Base-by-base conservation (phyloP, 257 asterid genomes). In the Solanum peruvianum region DNA sequence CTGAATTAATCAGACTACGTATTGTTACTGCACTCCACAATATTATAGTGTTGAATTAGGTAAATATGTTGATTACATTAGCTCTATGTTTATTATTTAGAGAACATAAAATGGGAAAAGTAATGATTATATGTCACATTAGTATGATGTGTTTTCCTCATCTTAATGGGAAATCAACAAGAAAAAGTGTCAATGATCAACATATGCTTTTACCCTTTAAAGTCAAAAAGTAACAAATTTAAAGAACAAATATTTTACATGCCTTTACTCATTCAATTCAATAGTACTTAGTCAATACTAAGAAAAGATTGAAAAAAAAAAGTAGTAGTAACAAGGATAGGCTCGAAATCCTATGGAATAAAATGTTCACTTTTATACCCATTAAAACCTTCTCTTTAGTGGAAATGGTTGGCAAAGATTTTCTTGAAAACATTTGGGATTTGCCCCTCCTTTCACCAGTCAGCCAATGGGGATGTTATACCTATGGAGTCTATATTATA, bases 181-280 rank as follows among this genome's bases (percentile, higher is more conserved):
- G 14, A 58, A 20, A 88, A 88, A 90, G 91, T 41, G 89, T 90
- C 88, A 25, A 86, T 37, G 25, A 88, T 93, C 90, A 76, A 90
- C 60, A 80, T 85, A 81, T 88, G 58, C 12, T 82, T 81, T 86
- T 44, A n/a, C 45, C 86, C 86, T 73, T 73, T 15, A 80, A 87
- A 92, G 96, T 92, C 94, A 92, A 93, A 93, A 92, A 89, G 91
- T 83, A 11, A 85, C 69, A 89, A 89, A 90, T 76, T 45, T 39
- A 89, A 92, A 91, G 88, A 90, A 71, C 62, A 58, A 88, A 88
- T 86, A 81, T 80, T 89, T 88, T 90, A 89, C 92, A 84, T 86
- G 92, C 88, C 62, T 33, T 33, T 41, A 11, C 87, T 66, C 80
- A 69, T 84, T 64, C 66, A 66, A 66, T 84, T 84, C 56, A 62